Evolutionary conservation across 768 basidiomycete species (phyloP).

Genomic region (Candolleomyces aberdarensis): DNA sequence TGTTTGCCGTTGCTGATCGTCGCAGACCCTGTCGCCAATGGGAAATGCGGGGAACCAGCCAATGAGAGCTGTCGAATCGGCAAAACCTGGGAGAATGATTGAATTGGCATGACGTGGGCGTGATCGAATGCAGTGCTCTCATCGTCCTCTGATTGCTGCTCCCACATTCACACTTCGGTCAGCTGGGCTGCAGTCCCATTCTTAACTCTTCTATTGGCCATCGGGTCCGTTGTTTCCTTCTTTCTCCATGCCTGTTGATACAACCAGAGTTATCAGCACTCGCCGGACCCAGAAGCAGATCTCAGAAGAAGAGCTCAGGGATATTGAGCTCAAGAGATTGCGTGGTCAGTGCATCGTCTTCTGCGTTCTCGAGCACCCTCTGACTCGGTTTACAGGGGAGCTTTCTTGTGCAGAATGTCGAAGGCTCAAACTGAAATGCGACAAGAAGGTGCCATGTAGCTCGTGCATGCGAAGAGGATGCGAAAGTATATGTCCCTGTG

Average conservation of each 20-base stretch:
- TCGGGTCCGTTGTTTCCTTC: background rate
- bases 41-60: background rate
- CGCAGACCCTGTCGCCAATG: too few relatives aligned
- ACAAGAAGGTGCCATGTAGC: slow-evolving; percentile 49
- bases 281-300: slow-evolving; percentile 39
- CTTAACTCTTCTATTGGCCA: background rate
- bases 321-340: slow-evolving; percentile 49
- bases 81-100: too few relatives aligned
- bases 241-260: slow-evolving; percentile 41
- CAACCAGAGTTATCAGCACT: slow-evolving; percentile 33
- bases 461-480: slow-evolving; percentile 56
- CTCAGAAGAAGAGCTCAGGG: slow-evolving; percentile 50
- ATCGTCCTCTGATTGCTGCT: background rate
- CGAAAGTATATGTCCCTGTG: slow-evolving; percentile 63
- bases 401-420: slow-evolving; percentile 55
- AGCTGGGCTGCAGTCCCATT: background rate
- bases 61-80: too few relatives aligned
- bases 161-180: background rate
- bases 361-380: slow-evolving; percentile 2
- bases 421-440: slow-evolving; percentile 48
- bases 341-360: slow-evolving; percentile 29
- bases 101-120: too few relatives aligned
- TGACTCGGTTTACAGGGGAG: slow-evolving; percentile 32
- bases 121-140: too few relatives aligned
- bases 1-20: too few relatives aligned